phyloP scores from a whole-genome alignment of 23 red algal species.

The Gracilariopsis chorda region DNA sequence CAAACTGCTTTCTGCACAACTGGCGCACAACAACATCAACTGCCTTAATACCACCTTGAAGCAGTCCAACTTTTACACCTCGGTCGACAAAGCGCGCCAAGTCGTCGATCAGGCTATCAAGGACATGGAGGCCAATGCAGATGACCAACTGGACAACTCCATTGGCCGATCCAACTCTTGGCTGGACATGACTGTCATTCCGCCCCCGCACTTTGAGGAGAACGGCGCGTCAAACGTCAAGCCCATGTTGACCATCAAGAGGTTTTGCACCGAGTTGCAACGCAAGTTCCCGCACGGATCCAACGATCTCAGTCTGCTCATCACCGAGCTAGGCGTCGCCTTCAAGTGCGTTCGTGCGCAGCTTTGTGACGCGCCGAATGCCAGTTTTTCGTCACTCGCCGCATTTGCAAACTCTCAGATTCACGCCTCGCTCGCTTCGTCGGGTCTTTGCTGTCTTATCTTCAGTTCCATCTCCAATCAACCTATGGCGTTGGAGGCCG shows the following conservation, averaged over 20 bases:
- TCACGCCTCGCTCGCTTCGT: constrained; percentile 90
- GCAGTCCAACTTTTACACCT: constrained; percentile 27
- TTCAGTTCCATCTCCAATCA: constrained; percentile 72
- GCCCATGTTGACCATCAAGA: constrained; percentile 96
- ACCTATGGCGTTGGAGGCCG: constrained; percentile 82
- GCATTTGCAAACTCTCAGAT: constrained; percentile 87
- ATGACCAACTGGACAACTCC: not conserved
- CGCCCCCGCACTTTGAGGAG: constrained; percentile 53
- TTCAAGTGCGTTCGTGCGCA: constrained; percentile 90
- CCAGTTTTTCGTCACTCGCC: constrained; percentile 64
- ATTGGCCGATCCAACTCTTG: constrained; percentile 51
- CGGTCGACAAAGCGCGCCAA: constrained; percentile 37
- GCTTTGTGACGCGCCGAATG: constrained; percentile 82
- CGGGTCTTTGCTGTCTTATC: constrained; percentile 96
- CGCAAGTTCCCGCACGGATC: constrained; percentile 94
- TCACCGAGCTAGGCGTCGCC: constrained; percentile 92
- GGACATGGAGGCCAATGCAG: constrained; percentile 35
- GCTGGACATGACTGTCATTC: constrained; percentile 69
- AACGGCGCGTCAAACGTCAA: not conserved
- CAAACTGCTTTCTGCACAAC: constrained; percentile 78
- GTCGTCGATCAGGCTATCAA: constrained; percentile 59
- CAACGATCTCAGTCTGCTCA: constrained; percentile 87
- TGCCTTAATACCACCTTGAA: constrained; percentile 82
- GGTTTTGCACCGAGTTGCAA: constrained; percentile 94
- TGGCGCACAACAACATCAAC: constrained; percentile 89